Percentiles rank a stretch among this genome's conserved stretches.
phyloP scores from a whole-genome alignment of 768 basidiomycete genomes.

The Albatrellus ellisii region DNA sequence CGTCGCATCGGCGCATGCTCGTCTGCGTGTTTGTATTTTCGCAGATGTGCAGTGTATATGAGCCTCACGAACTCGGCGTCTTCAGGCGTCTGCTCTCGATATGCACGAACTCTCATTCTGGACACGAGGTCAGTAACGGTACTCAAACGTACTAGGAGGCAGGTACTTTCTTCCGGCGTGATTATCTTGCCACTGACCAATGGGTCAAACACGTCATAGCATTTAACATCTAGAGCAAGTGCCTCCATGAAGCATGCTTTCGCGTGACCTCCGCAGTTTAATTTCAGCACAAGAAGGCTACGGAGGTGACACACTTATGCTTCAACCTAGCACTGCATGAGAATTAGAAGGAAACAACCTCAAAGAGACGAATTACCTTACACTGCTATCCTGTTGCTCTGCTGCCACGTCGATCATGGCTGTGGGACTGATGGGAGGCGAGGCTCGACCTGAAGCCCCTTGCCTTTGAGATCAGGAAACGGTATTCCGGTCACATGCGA shows the following conservation, averaged over 20 bases:
- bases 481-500: too few species aligned
- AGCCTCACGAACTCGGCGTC: slow-evolving; percentile 87
- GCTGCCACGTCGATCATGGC: too few species aligned
- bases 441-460: too few species aligned
- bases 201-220: slow-evolving; percentile 90
- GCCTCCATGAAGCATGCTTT: slow-evolving; percentile 97
- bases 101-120: slow-evolving; percentile 97
- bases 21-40: slow-evolving; percentile 75
- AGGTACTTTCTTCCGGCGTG: slow-evolving; percentile 86
- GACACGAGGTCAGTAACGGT: not conserved
- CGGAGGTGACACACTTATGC: slow-evolving; percentile 95
- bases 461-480: too few species aligned
- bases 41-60: slow-evolving; percentile 83
- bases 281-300: slow-evolving; percentile 86
- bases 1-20: slow-evolving; percentile 76
- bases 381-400: too few species aligned
- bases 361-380: too few species aligned
- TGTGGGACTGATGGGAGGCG: too few species aligned
- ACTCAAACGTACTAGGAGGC: slow-evolving; percentile 2
- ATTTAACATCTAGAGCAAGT: slow-evolving; percentile 87
- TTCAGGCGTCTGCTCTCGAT: slow-evolving; percentile 69
- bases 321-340: slow-evolving; percentile 83
- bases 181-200: slow-evolving; percentile 92
- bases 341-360: too few species aligned
- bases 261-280: slow-evolving; percentile 82